phyloP scores from a whole-genome alignment of 331 rosid genomes.

The Cydonia oblonga region DNA sequence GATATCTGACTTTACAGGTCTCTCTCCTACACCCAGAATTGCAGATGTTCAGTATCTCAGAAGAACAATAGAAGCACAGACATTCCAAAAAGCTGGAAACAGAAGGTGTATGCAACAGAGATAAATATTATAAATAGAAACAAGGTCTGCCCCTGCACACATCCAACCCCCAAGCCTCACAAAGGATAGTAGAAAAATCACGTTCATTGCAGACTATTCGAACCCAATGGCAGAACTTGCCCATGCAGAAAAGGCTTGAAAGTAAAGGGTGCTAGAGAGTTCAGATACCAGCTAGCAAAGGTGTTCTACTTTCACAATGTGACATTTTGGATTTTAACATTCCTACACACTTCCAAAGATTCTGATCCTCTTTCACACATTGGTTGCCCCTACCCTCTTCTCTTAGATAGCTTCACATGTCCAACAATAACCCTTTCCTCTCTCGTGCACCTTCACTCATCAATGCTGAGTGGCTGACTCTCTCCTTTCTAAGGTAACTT shows the following conservation, averaged over 20 bases:
- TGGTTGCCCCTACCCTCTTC: background rate
- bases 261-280: background rate
- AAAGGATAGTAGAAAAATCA: background rate
- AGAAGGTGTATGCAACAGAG: background rate
- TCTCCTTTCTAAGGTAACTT: background rate
- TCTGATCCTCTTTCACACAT: background rate
- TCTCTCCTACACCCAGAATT: slow-evolving; percentile 32
- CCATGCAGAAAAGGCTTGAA: background rate
- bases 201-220: background rate
- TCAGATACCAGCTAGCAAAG: background rate
- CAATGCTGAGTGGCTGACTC: background rate
- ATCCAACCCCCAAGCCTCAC: background rate
- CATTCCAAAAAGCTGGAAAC: background rate
- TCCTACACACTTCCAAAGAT: background rate
- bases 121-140: background rate
- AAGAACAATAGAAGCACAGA: background rate
- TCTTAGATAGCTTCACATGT: background rate
- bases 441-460: background rate
- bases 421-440: background rate
- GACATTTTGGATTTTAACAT: background rate
- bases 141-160: background rate
- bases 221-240: background rate
- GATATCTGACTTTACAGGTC: slow-evolving; percentile 31
- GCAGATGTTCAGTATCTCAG: slow-evolving; percentile 11
- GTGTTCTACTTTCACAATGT: background rate